These are phyloP conservation scores for Oxalis stricta DNA, from an alignment of 441 rosid species.

Conservation along the genomic window DNA sequence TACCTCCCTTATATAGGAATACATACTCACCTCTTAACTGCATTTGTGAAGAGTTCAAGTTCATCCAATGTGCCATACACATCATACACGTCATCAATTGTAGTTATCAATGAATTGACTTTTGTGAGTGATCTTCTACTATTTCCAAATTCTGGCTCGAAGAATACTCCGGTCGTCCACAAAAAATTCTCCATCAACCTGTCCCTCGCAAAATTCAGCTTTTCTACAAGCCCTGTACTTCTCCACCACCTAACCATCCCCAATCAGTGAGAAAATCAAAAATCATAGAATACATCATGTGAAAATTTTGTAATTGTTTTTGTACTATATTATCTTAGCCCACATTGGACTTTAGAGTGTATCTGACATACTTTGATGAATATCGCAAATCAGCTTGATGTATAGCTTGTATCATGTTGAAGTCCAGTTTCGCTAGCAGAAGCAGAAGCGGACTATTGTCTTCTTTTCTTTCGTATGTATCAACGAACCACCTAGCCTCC, in stretches of 20 bases:
- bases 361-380: constrained; percentile 18
- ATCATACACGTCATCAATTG: constrained; percentile 22
- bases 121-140: constrained; percentile 6
- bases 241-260: constrained; percentile 23
- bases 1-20: no score
- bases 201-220: constrained; percentile 25
- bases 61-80: constrained; percentile 25
- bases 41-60: constrained; percentile 19
- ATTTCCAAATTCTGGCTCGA: constrained; percentile 9
- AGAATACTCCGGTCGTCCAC: constrained; percentile 15
- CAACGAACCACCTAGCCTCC: constrained; percentile 23
- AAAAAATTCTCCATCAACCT: constrained; percentile 20
- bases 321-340: no score
- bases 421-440: constrained; percentile 21
- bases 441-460: constrained; percentile 11
- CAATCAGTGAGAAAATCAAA: background rate
- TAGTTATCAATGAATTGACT: constrained; percentile 8
- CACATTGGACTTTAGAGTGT: no score
- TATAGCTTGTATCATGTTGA: constrained; percentile 15
- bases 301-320: no score
- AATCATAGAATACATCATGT: background rate
- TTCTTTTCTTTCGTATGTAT: constrained; percentile 7
- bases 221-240: constrained; percentile 5
- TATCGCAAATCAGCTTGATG: constrained; percentile 24
- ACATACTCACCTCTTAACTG: constrained; percentile 12